These are phyloP conservation scores for Hapsidospora chrysogenum DNA, from an alignment of 495 filamentous ascomycete species.

Conservation along the genomic window DNA sequence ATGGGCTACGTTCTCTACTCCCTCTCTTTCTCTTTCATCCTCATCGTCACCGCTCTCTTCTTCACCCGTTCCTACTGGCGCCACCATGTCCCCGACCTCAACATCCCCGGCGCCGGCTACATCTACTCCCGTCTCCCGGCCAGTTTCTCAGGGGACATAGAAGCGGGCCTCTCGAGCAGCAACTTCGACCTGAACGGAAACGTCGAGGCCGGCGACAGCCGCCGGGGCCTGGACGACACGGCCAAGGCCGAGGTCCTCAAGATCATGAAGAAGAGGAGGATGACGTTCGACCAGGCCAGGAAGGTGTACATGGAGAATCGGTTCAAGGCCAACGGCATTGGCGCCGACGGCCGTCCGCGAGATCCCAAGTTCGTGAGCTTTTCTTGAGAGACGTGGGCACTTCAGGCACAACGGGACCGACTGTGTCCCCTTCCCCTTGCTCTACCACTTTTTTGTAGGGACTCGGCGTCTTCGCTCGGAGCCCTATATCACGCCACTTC, in stretches of 20 bases:
- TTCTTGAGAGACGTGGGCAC: slow-evolving; percentile 28
- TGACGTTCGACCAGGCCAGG: slow-evolving; percentile 84
- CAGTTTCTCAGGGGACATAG: slow-evolving; percentile 64
- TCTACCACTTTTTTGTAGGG: too few species aligned
- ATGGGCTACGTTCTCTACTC: slow-evolving; percentile 56
- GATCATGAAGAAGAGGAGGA: slow-evolving; percentile 67
- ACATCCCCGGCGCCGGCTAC: slow-evolving; percentile 39
- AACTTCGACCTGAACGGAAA: slow-evolving; percentile 72
- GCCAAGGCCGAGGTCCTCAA: slow-evolving; percentile 65
- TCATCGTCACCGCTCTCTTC: slow-evolving; percentile 49
- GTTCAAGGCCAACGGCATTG: slow-evolving; percentile 77
- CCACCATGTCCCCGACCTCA: slow-evolving; percentile 5
- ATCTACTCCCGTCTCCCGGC: slow-evolving; percentile 56
- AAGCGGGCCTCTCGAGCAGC: slow-evolving; percentile 64
- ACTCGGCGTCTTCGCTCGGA: neutral
- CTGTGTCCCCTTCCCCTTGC: too few species aligned
- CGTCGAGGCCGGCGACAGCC: slow-evolving; percentile 54
- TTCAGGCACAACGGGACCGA: too few species aligned
- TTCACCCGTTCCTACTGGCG: slow-evolving; percentile 62
- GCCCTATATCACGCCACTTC: neutral
- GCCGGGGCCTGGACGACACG: slow-evolving; percentile 61
- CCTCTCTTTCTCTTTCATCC: slow-evolving; percentile 43
- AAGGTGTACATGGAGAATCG: slow-evolving; percentile 66
- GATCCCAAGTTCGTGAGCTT: slow-evolving; percentile 95
- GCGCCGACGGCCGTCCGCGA: slow-evolving; percentile 67